Conservation (phyloP, 148 eudicot species). For the Vaccinium darrowii region DNA sequence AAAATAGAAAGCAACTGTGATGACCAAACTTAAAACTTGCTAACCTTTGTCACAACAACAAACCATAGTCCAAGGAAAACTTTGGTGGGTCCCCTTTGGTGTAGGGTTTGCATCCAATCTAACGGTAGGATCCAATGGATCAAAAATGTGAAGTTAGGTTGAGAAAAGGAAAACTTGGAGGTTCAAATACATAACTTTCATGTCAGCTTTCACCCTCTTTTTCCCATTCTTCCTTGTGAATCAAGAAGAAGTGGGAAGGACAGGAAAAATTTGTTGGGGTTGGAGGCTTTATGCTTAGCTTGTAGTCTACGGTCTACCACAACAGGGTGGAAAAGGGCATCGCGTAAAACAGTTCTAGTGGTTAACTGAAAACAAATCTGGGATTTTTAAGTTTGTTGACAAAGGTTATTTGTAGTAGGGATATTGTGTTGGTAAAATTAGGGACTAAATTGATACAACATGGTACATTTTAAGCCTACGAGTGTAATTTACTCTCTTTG, state of each 20-base stretch:
- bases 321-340: neutral
- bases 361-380: neutral
- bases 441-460: too few species aligned
- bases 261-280: constrained; percentile 16
- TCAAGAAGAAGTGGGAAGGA: constrained; percentile 10
- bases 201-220: constrained; percentile 11
- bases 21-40: neutral
- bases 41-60: neutral
- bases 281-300: constrained; percentile 41
- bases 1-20: constrained; percentile 2
- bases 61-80: neutral
- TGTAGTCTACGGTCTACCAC: constrained; percentile 39
- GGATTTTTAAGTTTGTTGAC: too few species aligned
- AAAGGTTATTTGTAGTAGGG: too few species aligned
- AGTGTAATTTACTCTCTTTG: too few species aligned
- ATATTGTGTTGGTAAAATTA: too few species aligned
- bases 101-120: constrained; percentile 26
- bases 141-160: constrained; percentile 31
- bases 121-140: constrained; percentile 29
- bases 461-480: too few species aligned
- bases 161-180: constrained; percentile 27
- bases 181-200: constrained; percentile 13
- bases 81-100: constrained; percentile 7
- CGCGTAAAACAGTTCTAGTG: neutral
- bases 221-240: constrained; percentile 9